Base-by-base conservation (phyloP, 1,139 yeast species). In the Yamadazyma atlantica region DNA sequence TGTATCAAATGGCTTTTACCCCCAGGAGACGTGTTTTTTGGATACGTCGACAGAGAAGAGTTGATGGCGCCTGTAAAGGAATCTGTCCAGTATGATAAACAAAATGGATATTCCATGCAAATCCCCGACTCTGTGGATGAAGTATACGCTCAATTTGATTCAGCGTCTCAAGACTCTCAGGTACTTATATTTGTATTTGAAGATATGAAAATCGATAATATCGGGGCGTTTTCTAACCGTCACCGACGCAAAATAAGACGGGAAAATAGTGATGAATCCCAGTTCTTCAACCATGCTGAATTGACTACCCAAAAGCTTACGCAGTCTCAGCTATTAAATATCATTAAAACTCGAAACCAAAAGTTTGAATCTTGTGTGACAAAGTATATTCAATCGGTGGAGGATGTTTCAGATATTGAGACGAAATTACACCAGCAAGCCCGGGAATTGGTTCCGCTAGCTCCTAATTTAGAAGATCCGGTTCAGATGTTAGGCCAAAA, bases 1-100 rank as follows among this genome's bases (percentile, higher is more conserved):
- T 68, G 71, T 39, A 71, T 89, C 31, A 75, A 72, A 35, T 72
- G 63, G n/a, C 54, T 90, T 3, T 56, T 85, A 10, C 95, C 96
- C 0, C 64, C 73, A 16, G 90, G 83, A 34, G 77, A 85, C 14
- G 64, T 80, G 2, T 80, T 82, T 49, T 70, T 55, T 40, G 86
- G 78, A 36, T 89, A 86, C 55, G 81, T 85, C 27, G 90, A 85
- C 53, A 86, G 81, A 54, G 80, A 82, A 50, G 87, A 83, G 48
- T 62, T 83, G 22, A 50, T 55, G 43, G 50, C 65, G 8, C 57
- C 61, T 8, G 50, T 54, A 4, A 70, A 66, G 35, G 24, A 18
- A 11, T 58, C 60, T 26, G 62, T 66, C 8, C 50, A 56, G 29
- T 70, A 44, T 78, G 67, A 50, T 55, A 73, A 46, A 58, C 4